Evolutionary conservation across 768 basidiomycete species (phyloP), one percentile per base, ranked within the genome.

Genomic region (Scleroderma citrinum): DNA sequence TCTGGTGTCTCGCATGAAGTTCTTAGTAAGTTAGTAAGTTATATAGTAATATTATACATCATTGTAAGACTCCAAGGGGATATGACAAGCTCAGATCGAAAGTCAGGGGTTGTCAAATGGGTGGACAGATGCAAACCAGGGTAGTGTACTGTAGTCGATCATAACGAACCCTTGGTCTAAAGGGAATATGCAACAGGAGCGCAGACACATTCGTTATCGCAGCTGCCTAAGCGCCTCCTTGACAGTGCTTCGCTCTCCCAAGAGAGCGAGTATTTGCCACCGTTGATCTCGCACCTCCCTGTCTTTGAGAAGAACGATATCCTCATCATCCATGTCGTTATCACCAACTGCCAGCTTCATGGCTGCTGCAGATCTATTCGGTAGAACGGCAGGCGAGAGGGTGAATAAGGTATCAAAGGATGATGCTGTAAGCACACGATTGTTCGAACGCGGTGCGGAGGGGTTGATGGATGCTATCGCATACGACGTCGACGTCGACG

Each of bases 361-460:
- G 13, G 87, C 88, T 17, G 85, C 80, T 11, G 88, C 88, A 29
- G 84, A 86, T 49, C 77, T 78, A 59, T 87, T 85, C 11, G 88
- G 88, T n/a, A 91, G 71, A 32, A 84, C 80, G 16, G 86, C 76
- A 17, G 88, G 88, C 7, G 85, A 78, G 17, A 91, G 61, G 1
- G 85, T 87, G 67, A 91, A 85, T 16, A 91, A 72, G 0, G 85
- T 81, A 64, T 87, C 83, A 54, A 92, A 87, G 14, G 87, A 80
- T 3, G 84, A 75, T 2, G 80, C 71, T 1, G 83, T 79, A 26
- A 91, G 78, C 7, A 85, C 59, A 58, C 62, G 67, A 47, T 60
- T 67, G 31, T 58, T 67, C 44, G 68, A 68, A 47, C 65, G 68
- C n/a, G 68, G 65, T 3, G 54, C 55, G 14, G 85, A 80, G 0